Percentiles rank a stretch among this genome's conserved stretches.
Conservation (phyloP, 305 asterid genomes). For the Fraxinus xanthoxyloides region DNA sequence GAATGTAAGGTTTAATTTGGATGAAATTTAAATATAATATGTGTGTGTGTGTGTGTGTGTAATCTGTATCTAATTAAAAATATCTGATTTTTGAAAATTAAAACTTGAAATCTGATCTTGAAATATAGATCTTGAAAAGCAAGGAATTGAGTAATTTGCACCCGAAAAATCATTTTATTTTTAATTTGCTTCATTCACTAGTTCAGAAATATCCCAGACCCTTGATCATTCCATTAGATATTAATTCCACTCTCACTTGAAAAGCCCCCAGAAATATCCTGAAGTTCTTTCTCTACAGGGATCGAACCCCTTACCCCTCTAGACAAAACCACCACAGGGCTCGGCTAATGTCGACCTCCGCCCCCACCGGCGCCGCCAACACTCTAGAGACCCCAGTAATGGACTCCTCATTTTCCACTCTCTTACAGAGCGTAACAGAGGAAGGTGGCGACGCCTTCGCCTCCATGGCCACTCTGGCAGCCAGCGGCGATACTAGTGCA, state of each 20-base stretch:
- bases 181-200: not conserved
- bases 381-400: constrained; percentile 69
- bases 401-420: constrained; percentile 41
- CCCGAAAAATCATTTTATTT: not conserved
- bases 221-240: constrained; percentile 15
- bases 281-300: not conserved
- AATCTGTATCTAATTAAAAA: no score
- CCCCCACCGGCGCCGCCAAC: not conserved
- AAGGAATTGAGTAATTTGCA: no score
- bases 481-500: constrained; percentile 71
- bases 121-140: no score
- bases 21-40: no score
- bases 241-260: not conserved
- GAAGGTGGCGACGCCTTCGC: constrained; percentile 90
- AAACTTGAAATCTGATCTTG: no score
- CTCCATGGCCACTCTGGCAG: constrained; percentile 62
- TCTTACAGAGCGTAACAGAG: constrained; percentile 57
- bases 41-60: no score
- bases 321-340: constrained; percentile 24
- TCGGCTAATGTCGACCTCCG: constrained; percentile 34
- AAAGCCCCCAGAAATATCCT: constrained; percentile 20
- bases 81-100: no score
- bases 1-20: no score
- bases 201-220: constrained; percentile 7
- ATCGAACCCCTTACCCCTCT: constrained; percentile 3